Evolutionary conservation across 257 asterid genomes (phyloP).

Genomic region (Gentiana dahurica): DNA sequence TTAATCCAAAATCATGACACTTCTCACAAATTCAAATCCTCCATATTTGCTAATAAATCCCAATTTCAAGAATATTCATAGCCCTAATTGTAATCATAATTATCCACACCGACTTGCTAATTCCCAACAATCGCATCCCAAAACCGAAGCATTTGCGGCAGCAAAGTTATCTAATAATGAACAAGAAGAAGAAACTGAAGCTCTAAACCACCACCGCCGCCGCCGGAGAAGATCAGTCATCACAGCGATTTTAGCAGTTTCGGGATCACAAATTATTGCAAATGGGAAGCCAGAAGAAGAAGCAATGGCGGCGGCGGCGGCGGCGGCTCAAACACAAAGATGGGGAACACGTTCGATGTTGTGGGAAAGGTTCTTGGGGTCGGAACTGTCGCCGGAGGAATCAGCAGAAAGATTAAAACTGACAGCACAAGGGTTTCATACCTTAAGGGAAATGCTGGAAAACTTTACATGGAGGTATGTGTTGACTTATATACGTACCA

Average conservation of each 20-base stretch:
- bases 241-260: conserved; percentile 28
- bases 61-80: conserved; percentile 40
- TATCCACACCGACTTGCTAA: background rate
- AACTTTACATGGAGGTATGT: conserved; percentile 79
- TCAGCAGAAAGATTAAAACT: conserved; percentile 51
- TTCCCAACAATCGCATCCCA: conserved; percentile 1
- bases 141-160: conserved; percentile 16
- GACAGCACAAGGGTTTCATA: conserved; percentile 70
- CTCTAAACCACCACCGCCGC: conserved; percentile 17
- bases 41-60: conserved; percentile 4
- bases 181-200: background rate
- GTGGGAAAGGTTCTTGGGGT: conserved; percentile 40
- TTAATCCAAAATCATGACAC: background rate
- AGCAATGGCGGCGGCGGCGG: no score
- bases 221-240: conserved; percentile 26
- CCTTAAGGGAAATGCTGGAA: conserved; percentile 61
- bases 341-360: conserved; percentile 66
- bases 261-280: conserved; percentile 18
- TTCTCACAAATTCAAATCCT: background rate
- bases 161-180: conserved; percentile 11
- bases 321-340: conserved; percentile 37
- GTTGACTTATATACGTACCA: conserved; percentile 48
- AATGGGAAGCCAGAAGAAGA: conserved; percentile 11
- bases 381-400: conserved; percentile 57
- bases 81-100: conserved; percentile 16